These are phyloP conservation scores for Helicocarpus griseus DNA, from an alignment of 2,329 filamentous ascomycete species.

Conservation along the genomic window DNA sequence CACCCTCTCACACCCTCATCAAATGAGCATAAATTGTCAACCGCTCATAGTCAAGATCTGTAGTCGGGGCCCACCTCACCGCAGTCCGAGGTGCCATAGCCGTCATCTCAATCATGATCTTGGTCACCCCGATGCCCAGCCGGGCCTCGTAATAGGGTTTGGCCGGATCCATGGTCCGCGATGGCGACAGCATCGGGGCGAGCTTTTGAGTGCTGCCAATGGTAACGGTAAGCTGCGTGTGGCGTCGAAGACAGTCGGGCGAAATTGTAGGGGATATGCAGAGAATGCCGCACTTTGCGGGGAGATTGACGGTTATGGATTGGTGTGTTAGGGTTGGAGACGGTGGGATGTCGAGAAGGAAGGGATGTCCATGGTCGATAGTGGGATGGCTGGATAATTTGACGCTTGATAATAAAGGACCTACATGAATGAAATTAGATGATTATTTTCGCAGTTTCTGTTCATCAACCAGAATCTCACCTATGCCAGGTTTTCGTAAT, in stretches of 20 bases:
- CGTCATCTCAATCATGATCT: slow-evolving; percentile 68
- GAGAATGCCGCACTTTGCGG: slow-evolving; percentile 56
- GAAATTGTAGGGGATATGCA: slow-evolving; percentile 61
- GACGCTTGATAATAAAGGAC: slow-evolving; percentile 54
- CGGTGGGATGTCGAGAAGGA: slow-evolving; percentile 55
- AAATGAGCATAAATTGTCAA: slow-evolving; percentile 68
- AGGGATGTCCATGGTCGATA: slow-evolving; percentile 52
- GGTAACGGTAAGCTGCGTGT: slow-evolving; percentile 67
- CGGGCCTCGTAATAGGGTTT: slow-evolving; percentile 67
- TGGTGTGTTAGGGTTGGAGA: slow-evolving; percentile 59
- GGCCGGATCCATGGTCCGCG: slow-evolving; percentile 39
- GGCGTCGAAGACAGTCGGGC: slow-evolving; percentile 53
- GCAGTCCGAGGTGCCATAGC: slow-evolving; percentile 53
- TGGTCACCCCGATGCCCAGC: slow-evolving; percentile 63
- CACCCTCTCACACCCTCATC: slow-evolving; percentile 40
- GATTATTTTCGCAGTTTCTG: background rate
- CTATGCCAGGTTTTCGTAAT: background rate
- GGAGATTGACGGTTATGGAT: slow-evolving; percentile 61
- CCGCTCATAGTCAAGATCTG: slow-evolving; percentile 47
- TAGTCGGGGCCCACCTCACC: background rate
- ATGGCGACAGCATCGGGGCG: slow-evolving; percentile 50
- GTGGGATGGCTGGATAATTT: slow-evolving; percentile 59
- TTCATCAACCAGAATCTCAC: background rate
- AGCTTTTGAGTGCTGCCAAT: slow-evolving; percentile 56
- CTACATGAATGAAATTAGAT: background rate